Evolutionary conservation across 2,329 filamentous ascomycete genomes (phyloP).

Genomic region (Neobulgaria alba): DNA sequence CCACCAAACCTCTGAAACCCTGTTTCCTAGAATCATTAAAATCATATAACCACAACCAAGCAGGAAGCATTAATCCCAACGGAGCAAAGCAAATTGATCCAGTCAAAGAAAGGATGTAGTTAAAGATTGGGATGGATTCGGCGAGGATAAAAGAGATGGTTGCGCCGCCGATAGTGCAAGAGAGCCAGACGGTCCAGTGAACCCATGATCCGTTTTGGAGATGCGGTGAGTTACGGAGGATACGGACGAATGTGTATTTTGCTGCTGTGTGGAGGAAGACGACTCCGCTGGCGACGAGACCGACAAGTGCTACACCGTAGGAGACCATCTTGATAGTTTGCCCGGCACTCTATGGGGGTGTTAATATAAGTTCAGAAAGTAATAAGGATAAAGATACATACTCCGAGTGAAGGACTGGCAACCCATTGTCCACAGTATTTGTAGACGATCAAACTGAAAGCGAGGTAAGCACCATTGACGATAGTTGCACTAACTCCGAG

Average conservation of each 20-base stretch:
- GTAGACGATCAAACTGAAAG: slow-evolving; percentile 38
- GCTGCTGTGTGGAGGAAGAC: slow-evolving; percentile 39
- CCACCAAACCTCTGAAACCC: slow-evolving; percentile 16
- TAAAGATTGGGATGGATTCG: slow-evolving; percentile 46
- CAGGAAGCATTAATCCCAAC: slow-evolving; percentile 39
- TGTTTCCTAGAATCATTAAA: slow-evolving; percentile 35
- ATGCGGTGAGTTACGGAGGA: slow-evolving; percentile 41
- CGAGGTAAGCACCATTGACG: slow-evolving; percentile 42
- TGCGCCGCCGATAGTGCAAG: slow-evolving; percentile 35
- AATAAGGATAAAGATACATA: slow-evolving; percentile 30
- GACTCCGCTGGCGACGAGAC: slow-evolving; percentile 40
- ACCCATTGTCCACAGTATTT: slow-evolving; percentile 47
- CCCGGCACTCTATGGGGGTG: slow-evolving; percentile 40
- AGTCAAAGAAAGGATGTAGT: slow-evolving; percentile 37
- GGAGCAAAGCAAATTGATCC: slow-evolving; percentile 44
- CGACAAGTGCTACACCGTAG: slow-evolving; percentile 50
- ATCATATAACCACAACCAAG: slow-evolving; percentile 43
- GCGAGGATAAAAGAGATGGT: slow-evolving; percentile 42
- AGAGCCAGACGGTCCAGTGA: slow-evolving; percentile 45
- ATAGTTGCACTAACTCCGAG: slow-evolving; percentile 45
- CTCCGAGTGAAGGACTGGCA: slow-evolving; percentile 49
- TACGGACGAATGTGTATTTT: slow-evolving; percentile 48
- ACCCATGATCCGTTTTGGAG: slow-evolving; percentile 41
- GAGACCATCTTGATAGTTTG: slow-evolving; percentile 50
- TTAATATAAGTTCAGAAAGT: too few species aligned